Base-by-base conservation (phyloP, 139 green algal species). In the Chlorella sp. region DNA sequence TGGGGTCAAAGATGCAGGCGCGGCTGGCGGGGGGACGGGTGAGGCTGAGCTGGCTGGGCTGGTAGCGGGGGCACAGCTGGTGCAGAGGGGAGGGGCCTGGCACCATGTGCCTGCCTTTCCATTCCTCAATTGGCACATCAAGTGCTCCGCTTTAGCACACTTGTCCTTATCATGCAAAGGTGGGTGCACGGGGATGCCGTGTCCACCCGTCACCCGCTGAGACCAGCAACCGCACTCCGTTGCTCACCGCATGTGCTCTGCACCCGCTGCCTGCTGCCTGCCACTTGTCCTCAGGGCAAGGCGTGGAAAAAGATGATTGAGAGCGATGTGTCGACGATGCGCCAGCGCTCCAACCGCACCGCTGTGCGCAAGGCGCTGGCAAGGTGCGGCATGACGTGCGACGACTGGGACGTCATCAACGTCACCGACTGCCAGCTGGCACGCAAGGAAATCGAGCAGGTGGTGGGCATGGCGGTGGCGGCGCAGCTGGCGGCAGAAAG, bases 251-350 rank as follows among this genome's bases (percentile, higher is more conserved):
- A 57, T 28, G 24, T 77, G 69, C 28, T 15, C 69, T 77, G 26
- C 69, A 36, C 69, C 26, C 32, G 12, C 12, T 77, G 16, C 21
- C 64, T 71, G 21, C 11, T 4, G 2, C 64, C 64, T 53, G 75
- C 15, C 18, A 21, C 36, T 81, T n/a, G n/a, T n/a, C n/a, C n/a
- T 64, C 87, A 90, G 87, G 61, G 90, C 22, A 87, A 93, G 81
- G 84, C 93, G 15, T 95, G 93, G 93, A 94, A 93, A 60, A 86
- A 87, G 83, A 90, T 92, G 93, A 42, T 95, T 60, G 93, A 95
- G 61, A 48, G 28, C 36, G 93, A 95, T 42, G 77, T 89, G 85
- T 88, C 87, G 1, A 88, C 79, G 34, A 83, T 95, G 71, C 92
- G 93, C 3, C 75, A 90, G 66, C 85, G 89, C 28, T 61, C 81